Base-by-base conservation (phyloP, 129 eudicot genomes). In the Centrapalus pauciflorus region DNA sequence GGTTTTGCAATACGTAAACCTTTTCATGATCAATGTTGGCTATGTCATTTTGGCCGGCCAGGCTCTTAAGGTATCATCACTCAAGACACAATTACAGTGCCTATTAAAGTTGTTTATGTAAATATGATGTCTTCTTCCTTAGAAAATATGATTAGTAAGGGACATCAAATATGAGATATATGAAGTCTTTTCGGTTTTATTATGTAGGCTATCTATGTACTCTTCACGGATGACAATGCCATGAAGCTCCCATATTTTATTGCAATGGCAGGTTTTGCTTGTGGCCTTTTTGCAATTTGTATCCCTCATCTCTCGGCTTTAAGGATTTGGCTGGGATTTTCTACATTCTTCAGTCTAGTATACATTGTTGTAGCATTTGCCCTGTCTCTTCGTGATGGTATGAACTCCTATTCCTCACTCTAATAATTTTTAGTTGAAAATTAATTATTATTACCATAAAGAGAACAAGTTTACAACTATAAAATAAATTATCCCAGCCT, bases 1-100 rank as follows among this genome's bases (percentile, higher is more conserved):
- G 98, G 80, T 52, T 5, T 73, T 88, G 66, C 98, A 92, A 69
- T 92, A 88, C 55, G 72, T 82, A 29, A 92, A 88, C 74, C 89
- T 92, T 52, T 88, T 92, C 76, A 88, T 92, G 96, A 88, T 92
- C 45, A 92, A 92, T 32, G 88, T 84, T 27, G 98, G 97, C 26
- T 94, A 49, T 71, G 77, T 94, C 41, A 89, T 94, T 29, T 82
- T 94, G 75, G 99, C 90, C 49, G 99, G 99, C 62, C 85, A 81
- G 60, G 90, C 99, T 49, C 81, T 94, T 20, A 94, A 94, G 95
- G 97, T 85, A 63, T 3, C 52, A 28, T 55, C 41, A 35, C 16
- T 5, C 16, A 2, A 45, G 51, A 45, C 23, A n/a, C 23, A 3
- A 45, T 16, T 21, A 11, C 16, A 0, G 21, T 43, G 54, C n/a